phyloP scores from a whole-genome alignment of 2,329 filamentous ascomycete species.

The Leptographium galeiforme region DNA sequence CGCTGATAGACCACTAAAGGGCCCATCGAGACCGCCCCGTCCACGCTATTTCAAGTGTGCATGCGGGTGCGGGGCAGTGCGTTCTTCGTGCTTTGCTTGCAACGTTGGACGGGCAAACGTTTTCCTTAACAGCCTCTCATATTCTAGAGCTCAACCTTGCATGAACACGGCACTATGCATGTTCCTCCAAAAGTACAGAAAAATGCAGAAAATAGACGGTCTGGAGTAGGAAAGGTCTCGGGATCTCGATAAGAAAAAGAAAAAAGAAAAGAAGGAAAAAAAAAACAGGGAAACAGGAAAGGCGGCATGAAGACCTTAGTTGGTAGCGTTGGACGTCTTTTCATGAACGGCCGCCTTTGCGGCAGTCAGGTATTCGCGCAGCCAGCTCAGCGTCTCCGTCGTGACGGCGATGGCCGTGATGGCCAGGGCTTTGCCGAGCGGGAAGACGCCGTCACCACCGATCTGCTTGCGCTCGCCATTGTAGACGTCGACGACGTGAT shows the following conservation, averaged over 20 bases:
- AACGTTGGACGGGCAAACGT: too few species aligned
- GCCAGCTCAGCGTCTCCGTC: slow-evolving; percentile 48
- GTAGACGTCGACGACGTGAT: slow-evolving; percentile 46
- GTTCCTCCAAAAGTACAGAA: too few species aligned
- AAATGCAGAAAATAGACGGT: too few species aligned
- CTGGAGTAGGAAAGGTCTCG: background rate
- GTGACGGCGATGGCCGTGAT: slow-evolving; percentile 54
- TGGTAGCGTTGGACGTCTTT: slow-evolving; percentile 22
- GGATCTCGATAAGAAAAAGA: background rate
- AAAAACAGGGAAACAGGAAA: background rate
- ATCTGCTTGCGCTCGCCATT: slow-evolving; percentile 47
- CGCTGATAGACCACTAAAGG: background rate
- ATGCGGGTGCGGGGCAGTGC: too few species aligned
- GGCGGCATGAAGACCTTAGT: background rate
- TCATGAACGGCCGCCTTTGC: slow-evolving; percentile 47
- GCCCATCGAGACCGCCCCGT: background rate
- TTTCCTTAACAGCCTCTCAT: too few species aligned
- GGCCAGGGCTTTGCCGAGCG: slow-evolving; percentile 55
- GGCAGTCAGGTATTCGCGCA: slow-evolving; percentile 42
- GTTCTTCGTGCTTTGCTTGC: too few species aligned
- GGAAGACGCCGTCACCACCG: slow-evolving; percentile 50
- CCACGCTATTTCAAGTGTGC: too few species aligned
- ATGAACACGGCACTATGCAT: too few species aligned
- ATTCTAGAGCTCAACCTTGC: too few species aligned
- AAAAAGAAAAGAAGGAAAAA: background rate